Percentiles rank a stretch among this genome's conserved stretches.
phyloP scores from a whole-genome alignment of 148 eudicot species.

The Limonium bicolor region DNA sequence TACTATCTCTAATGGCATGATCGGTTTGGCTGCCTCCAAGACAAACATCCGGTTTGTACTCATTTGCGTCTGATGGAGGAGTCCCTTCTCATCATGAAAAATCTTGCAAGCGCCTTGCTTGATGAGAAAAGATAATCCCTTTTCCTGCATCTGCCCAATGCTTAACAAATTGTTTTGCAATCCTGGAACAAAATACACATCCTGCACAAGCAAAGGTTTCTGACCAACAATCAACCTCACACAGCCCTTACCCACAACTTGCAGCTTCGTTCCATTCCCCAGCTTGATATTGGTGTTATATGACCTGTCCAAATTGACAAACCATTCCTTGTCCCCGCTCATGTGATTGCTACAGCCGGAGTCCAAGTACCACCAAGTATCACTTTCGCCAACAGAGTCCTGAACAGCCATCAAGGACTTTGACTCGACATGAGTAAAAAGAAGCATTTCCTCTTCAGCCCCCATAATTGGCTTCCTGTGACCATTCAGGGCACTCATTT shows the following conservation, averaged over 20 bases:
- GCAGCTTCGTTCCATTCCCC: constrained; percentile 2
- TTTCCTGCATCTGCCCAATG: constrained; percentile 1
- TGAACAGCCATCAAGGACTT: neutral
- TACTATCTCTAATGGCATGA: no score
- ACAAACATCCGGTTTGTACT: neutral
- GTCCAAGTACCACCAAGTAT: constrained; percentile 20
- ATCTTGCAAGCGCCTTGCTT: constrained; percentile 2
- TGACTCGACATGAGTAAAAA: no score
- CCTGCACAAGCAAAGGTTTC: neutral
- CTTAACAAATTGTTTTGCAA: constrained; percentile 6
- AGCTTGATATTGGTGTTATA: constrained; percentile 5
- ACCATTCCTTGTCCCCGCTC: constrained; percentile 4
- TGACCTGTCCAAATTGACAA: neutral
- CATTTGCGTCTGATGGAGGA: neutral
- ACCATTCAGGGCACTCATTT: constrained; percentile 1
- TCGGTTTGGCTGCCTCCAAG: no score
- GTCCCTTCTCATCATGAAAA: constrained; percentile 1
- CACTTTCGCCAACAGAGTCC: no score
- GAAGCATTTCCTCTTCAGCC: neutral
- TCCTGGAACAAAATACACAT: constrained; percentile 6
- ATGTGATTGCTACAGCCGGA: constrained; percentile 15
- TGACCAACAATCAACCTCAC: neutral
- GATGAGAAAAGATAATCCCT: neutral
- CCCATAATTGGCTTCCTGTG: neutral
- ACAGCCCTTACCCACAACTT: constrained; percentile 7